Base-by-base conservation (phyloP, 257 asterid genomes). In the Paulownia fortunei region DNA sequence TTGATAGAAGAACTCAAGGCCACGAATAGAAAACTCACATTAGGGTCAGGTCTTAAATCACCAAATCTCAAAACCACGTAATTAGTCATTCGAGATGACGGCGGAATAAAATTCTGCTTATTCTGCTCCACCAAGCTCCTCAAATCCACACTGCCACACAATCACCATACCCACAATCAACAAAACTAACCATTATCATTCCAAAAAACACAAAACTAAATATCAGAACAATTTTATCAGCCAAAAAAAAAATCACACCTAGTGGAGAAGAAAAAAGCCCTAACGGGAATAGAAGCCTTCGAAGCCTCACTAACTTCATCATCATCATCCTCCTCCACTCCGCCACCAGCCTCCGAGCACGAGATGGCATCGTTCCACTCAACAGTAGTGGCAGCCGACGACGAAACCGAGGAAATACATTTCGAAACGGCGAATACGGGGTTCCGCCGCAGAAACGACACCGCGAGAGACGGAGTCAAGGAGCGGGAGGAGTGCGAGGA, bases 181-280 rank as follows among this genome's bases (percentile, higher is more conserved):
- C 16, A 62, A 34, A n/a, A n/a, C n/a, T n/a, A n/a, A n/a, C n/a
- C n/a, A n/a, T n/a, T n/a, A n/a, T n/a, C n/a, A n/a, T n/a, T n/a
- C n/a, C n/a, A n/a, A n/a, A n/a, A n/a, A n/a, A n/a, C n/a, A n/a
- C n/a, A n/a, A n/a, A n/a, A n/a, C n/a, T n/a, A n/a, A n/a, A n/a
- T n/a, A n/a, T n/a, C n/a, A n/a, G n/a, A n/a, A n/a, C n/a, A n/a
- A n/a, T n/a, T n/a, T n/a, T n/a, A n/a, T n/a, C n/a, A n/a, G n/a
- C 41, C 42, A 36, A 19, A 16, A 11, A 12, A 65, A 26, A 1
- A 60, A 46, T 24, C 77, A 49, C 80, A 95, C 99, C 99, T 93
- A 51, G 97, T 95, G 75, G 98, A 91, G 92, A 91, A 87, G 89
- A 95, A 89, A 80, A 82, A 95, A 62, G 99, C 99, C 84, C 96